Conservation (phyloP, 805 yeast species). For the Ogataea sp. region DNA sequence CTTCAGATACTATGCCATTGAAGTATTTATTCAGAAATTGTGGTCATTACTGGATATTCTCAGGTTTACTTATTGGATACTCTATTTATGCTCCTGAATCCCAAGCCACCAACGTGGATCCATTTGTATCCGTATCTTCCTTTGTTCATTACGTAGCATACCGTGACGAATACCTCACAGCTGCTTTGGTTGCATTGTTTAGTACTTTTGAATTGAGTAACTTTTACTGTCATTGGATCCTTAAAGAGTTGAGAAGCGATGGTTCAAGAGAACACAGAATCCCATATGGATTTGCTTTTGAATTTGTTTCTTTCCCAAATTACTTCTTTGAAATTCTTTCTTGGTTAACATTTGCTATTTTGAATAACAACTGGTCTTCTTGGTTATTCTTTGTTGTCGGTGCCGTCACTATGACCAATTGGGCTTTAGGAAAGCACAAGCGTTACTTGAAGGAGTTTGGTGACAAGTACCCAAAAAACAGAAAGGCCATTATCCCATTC, state of each 20-base stretch:
- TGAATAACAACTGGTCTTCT: slow-evolving; percentile 73
- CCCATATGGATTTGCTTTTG: slow-evolving; percentile 82
- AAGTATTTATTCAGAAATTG: slow-evolving; percentile 83
- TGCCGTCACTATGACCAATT: slow-evolving; percentile 74
- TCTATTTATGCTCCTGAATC: slow-evolving; percentile 25
- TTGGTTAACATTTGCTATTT: slow-evolving; percentile 65
- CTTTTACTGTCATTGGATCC: slow-evolving; percentile 58
- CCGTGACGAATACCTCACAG: slow-evolving; percentile 23
- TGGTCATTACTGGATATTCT: slow-evolving; percentile 86
- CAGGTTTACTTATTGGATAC: slow-evolving; percentile 46
- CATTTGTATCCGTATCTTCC: no score
- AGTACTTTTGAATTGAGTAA: slow-evolving; percentile 63
- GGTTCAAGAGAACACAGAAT: slow-evolving; percentile 55
- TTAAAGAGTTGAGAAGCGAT: slow-evolving; percentile 49
- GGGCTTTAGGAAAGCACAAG: slow-evolving; percentile 87
- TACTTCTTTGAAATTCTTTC: slow-evolving; percentile 79
- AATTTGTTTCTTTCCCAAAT: slow-evolving; percentile 82
- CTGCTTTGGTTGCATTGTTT: slow-evolving; percentile 36
- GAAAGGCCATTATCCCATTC: slow-evolving; percentile 76
- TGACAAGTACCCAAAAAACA: slow-evolving; percentile 67
- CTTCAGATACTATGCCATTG: slow-evolving; percentile 88
- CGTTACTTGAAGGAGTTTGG: slow-evolving; percentile 63
- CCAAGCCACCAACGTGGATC: no score
- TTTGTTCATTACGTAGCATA: slow-evolving; percentile 31
- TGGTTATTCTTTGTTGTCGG: slow-evolving; percentile 65